phyloP scores from a whole-genome alignment of 139 green algal genomes.

The Bryopsis sp. region DNA sequence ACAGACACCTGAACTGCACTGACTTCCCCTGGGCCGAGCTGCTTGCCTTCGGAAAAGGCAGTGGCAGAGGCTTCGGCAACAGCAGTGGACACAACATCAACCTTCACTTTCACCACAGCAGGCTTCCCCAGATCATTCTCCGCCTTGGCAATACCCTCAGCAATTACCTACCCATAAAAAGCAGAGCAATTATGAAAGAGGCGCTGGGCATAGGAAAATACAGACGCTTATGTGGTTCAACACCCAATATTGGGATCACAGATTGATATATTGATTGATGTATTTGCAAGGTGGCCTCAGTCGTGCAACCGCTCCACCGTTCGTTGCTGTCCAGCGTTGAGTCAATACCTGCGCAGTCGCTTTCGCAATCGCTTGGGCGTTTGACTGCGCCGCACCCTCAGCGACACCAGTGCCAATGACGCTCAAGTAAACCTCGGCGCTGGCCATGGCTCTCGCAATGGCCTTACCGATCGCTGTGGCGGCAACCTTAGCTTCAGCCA shows the following conservation, averaged over 20 bases:
- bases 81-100: not conserved
- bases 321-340: not conserved
- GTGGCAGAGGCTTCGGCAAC: conserved; percentile 9
- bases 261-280: too few relatives aligned
- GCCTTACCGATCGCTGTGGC: conserved; percentile 6
- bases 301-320: too few relatives aligned
- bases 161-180: conserved; percentile 13
- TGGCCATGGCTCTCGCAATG: not conserved
- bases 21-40: not conserved
- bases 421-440: not conserved
- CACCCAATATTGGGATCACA: too few relatives aligned
- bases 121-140: not conserved
- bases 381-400: not conserved
- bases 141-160: not conserved
- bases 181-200: not conserved
- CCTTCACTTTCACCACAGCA: not conserved
- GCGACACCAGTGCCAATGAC: conserved; percentile 1
- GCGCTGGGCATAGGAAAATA: too few relatives aligned
- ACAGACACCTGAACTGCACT: not conserved
- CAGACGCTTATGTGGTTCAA: too few relatives aligned
- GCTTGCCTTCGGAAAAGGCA: conserved; percentile 1
- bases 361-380: not conserved
- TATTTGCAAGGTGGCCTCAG: too few relatives aligned
- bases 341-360: not conserved
- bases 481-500: not conserved